Base-by-base conservation (phyloP, 352 stramenopile species). In the Blastocystis sp. region DNA sequence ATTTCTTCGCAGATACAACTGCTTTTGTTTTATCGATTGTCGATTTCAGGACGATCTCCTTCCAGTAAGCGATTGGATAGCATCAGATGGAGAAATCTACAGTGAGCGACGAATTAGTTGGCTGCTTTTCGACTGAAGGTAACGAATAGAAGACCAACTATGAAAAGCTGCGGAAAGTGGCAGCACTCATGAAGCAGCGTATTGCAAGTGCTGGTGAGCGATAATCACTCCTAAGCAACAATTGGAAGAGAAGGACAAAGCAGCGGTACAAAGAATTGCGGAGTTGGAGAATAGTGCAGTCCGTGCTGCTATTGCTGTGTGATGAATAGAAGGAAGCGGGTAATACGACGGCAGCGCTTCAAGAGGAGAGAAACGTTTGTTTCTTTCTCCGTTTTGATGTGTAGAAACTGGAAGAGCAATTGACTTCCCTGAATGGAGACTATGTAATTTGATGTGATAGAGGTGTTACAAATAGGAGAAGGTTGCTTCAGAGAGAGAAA, bases 181-280 rank as follows among this genome's bases (percentile, higher is more conserved):
- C 74, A 59, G 57, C 74, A n/a, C 24, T 84, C n/a, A 84, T 84
- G 74, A 84, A 84, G 59, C 74, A 84, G 57, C 48, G 74, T 10
- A 66, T 84, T 84, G 74, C 70, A 70, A 19, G 48, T 21, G 38
- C 2, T 52, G 10, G 21, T 10, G 57, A 59, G 45, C 48, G 4
- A 38, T 14, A 19, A 7, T 61, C 6, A 77, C 14, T 42, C 2
- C 3, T n/a, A 60, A 77, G 66, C 66, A 77, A 38, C 38, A 77
- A 14, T 40, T 57, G 34, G 66, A 77, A 34, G 74, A 69, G 21
- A 24, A 34, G 40, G 74, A 84, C 19, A 69, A 48, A 28, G 52
- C 19, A 57, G 6, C 48, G 6, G 48, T 57, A 14, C 66, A 76
- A 60, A 76, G 19, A 14, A 71, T 71, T 40, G 45, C 64, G 38